phyloP scores from a whole-genome alignment of 371 early-diverging fungal species.

The Massospora cicadina region DNA sequence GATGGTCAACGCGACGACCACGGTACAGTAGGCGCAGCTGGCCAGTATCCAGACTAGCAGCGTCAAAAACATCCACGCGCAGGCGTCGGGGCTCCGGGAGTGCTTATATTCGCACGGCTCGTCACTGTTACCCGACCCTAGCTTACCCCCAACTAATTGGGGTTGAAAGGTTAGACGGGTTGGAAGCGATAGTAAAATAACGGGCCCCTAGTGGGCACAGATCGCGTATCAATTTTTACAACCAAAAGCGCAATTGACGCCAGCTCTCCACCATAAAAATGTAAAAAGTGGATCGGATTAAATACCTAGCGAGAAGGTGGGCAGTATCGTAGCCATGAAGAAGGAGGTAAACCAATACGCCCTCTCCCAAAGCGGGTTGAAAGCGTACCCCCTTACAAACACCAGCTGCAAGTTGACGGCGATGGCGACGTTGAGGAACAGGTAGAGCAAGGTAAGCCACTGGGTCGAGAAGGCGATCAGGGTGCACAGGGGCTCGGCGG shows the following conservation, averaged over 20 bases:
- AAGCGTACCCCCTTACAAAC: background rate
- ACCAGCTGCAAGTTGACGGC: slow-evolving; percentile 8
- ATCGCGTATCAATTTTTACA: too few relatives aligned
- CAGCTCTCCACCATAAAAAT: too few relatives aligned
- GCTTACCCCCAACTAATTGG: background rate
- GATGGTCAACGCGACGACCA: background rate
- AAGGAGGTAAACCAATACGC: background rate
- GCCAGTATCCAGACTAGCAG: background rate
- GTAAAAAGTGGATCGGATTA: too few relatives aligned
- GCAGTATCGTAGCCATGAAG: background rate
- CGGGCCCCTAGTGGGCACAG: too few relatives aligned
- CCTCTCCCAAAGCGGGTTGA: background rate
- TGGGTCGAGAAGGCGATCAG: background rate
- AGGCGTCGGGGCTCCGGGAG: background rate
- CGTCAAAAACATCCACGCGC: background rate
- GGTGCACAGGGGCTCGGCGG: background rate
- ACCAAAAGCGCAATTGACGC: too few relatives aligned
- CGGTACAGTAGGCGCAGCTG: background rate
- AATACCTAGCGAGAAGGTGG: background rate
- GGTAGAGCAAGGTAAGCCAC: slow-evolving; percentile 3
- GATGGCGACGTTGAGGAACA: slow-evolving; percentile 3
- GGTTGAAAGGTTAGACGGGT: too few relatives aligned
- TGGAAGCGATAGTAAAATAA: too few relatives aligned
- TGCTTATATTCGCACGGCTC: background rate
- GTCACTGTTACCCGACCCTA: background rate